A percentile compares a stretch with the other conserved stretches of the same genome.
Evolutionary conservation across 768 basidiomycete genomes (phyloP).

Genomic region (Trichaptum fuscoviolaceum): DNA sequence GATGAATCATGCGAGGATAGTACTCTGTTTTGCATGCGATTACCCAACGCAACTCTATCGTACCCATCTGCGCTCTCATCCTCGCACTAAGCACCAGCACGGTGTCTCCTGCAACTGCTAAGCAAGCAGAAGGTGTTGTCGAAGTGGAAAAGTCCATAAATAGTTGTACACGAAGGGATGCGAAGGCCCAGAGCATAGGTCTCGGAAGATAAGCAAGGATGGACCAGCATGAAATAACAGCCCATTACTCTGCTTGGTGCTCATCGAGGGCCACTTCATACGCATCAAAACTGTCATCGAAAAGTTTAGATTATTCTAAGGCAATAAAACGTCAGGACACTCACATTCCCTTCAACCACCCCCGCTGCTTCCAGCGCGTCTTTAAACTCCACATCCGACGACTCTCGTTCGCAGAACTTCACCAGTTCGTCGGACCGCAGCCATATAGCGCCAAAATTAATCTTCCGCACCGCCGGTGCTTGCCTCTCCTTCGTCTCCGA

Average conservation of each 20-base stretch:
- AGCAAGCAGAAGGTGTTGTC: no score
- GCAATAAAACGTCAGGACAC: conserved; percentile 17
- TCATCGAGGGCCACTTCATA: background rate
- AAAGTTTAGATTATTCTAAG: background rate
- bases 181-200: no score
- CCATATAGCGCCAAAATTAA: conserved; percentile 45
- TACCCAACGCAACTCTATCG: no score
- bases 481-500: conserved; percentile 24
- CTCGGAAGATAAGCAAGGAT: no score
- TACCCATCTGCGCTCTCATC: no score
- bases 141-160: no score
- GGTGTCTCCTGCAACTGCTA: no score
- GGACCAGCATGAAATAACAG: no score
- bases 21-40: no score
- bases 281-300: background rate
- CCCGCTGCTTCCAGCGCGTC: conserved; percentile 55
- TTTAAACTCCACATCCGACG: conserved; percentile 63
- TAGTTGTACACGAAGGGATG: no score
- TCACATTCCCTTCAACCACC: conserved; percentile 60
- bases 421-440: conserved; percentile 71
- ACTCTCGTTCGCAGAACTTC: conserved; percentile 52
- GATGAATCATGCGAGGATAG: no score
- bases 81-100: no score
- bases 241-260: background rate
- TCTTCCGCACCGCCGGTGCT: conserved; percentile 25